Percentiles rank a stretch among this genome's conserved stretches.
phyloP scores from a whole-genome alignment of 164 flowering plant species.

The Magnolia officinalis region DNA sequence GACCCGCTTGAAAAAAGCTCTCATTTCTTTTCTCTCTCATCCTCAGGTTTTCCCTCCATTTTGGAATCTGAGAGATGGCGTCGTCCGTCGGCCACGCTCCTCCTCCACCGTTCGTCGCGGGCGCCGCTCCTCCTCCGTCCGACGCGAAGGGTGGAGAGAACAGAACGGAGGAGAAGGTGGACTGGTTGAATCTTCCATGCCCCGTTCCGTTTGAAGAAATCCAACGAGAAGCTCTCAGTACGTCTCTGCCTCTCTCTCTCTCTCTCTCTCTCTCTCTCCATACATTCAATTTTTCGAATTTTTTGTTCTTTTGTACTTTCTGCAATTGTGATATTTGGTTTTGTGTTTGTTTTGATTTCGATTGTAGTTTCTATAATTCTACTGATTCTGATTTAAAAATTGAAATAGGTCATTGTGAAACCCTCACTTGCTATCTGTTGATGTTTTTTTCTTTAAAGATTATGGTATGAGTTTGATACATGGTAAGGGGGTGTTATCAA shows the following conservation, averaged over 20 bases:
- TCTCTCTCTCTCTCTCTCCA: neutral
- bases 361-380: neutral
- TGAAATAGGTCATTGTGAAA: too few species aligned
- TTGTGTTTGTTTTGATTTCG: neutral
- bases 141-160: neutral
- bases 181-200: slow-evolving; percentile 78
- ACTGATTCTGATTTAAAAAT: neutral
- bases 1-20: neutral
- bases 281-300: neutral
- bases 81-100: slow-evolving; percentile 14
- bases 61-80: neutral
- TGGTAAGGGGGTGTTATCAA: neutral
- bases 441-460: neutral
- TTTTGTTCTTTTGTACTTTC: neutral
- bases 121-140: neutral
- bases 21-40: neutral
- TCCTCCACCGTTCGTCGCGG: slow-evolving; percentile 6
- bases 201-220: slow-evolving; percentile 87
- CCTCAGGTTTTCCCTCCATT: neutral
- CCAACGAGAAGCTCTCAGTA: slow-evolving; percentile 85
- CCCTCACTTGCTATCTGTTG: too few species aligned
- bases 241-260: slow-evolving; percentile 14
- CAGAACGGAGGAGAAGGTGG: slow-evolving; percentile 25
- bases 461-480: neutral
- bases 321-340: neutral